phyloP scores from a whole-genome alignment of 345 rosid genomes.

The Angophora floribunda region DNA sequence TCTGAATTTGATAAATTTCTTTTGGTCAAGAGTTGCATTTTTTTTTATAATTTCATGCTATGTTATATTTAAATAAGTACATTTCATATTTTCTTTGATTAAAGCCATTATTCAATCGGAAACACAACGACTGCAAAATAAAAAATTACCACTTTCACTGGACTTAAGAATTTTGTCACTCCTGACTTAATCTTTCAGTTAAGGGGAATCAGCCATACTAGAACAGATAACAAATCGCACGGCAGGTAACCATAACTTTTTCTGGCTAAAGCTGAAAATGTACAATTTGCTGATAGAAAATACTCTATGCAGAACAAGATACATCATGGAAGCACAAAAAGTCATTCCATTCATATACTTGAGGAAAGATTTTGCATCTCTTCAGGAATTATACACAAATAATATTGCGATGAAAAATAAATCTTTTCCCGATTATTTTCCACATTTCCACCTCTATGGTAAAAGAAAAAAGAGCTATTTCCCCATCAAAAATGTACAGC shows the following conservation, averaged over 20 bases:
- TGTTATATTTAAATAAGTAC: background rate
- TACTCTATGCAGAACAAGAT: background rate
- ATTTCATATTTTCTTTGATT: background rate
- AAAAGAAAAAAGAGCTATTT: background rate
- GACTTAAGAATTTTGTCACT: background rate
- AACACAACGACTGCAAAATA: background rate
- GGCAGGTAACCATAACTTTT: background rate
- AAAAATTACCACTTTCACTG: background rate
- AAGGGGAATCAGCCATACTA: background rate
- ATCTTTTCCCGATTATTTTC: background rate
- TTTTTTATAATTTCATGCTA: background rate
- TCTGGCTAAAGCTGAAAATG: background rate
- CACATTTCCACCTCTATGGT: background rate
- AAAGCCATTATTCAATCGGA: background rate
- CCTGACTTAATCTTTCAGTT: background rate
- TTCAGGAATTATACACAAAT: background rate
- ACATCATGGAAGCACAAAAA: background rate
- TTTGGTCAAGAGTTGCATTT: background rate
- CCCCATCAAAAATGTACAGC: background rate
- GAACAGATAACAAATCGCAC: background rate
- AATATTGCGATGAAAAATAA: background rate
- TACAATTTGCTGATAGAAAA: background rate
- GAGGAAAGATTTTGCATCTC: background rate
- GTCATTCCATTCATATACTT: background rate
- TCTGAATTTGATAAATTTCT: background rate